Evolutionary conservation across 352 stramenopile genomes (phyloP).

Genomic region (Globisporangium yorkense): DNA sequence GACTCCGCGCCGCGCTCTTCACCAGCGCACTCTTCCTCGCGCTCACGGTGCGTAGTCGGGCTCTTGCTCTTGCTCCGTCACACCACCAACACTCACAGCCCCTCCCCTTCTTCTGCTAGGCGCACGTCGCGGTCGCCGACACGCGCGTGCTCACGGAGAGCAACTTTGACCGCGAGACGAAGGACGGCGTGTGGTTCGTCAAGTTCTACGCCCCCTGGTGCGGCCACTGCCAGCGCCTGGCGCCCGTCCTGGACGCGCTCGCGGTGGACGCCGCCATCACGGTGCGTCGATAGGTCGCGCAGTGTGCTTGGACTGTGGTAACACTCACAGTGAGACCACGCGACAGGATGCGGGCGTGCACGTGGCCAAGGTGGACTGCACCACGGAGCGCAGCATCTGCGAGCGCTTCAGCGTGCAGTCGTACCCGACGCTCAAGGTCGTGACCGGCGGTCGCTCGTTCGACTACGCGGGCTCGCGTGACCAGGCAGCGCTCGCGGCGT

Average conservation of each 20-base stretch:
- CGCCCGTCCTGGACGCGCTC: slow-evolving; percentile 55
- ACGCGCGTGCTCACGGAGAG: slow-evolving; percentile 34
- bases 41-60: slow-evolving; percentile 11
- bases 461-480: slow-evolving; percentile 70
- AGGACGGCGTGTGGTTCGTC: slow-evolving; percentile 57
- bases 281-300: slow-evolving; percentile 9
- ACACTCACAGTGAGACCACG: background rate
- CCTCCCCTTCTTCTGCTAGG: slow-evolving; percentile 3
- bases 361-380: slow-evolving; percentile 79
- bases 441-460: slow-evolving; percentile 51
- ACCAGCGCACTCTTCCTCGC: slow-evolving; percentile 14
- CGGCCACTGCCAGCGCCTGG: slow-evolving; percentile 79
- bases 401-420: slow-evolving; percentile 76
- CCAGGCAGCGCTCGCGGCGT: slow-evolving; percentile 43
- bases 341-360: slow-evolving; percentile 27
- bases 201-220: slow-evolving; percentile 88
- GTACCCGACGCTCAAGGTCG: slow-evolving; percentile 80
- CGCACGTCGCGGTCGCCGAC: slow-evolving; percentile 16
- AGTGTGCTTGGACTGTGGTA: background rate
- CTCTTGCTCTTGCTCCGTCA: background rate
- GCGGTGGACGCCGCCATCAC: slow-evolving; percentile 29
- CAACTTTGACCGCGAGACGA: slow-evolving; percentile 58
- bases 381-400: slow-evolving; percentile 60
- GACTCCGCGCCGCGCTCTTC: slow-evolving; percentile 19
- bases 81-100: background rate